Evolutionary conservation across 2,329 filamentous ascomycete genomes (phyloP).

Genomic region (Fusarium tuaranense): DNA sequence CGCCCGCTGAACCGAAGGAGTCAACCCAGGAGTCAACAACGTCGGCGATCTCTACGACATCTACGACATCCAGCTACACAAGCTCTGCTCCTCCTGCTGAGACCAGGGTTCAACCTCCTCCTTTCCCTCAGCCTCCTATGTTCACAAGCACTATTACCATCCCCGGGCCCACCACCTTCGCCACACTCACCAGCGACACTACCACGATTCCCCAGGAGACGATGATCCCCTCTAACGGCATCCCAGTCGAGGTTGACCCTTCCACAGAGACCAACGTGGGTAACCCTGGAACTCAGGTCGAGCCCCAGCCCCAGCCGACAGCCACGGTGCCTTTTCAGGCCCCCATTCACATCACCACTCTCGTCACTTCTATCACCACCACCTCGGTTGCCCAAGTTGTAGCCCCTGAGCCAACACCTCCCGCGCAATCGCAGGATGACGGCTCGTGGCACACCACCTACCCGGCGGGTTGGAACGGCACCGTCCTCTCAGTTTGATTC

Average conservation of each 20-base stretch:
- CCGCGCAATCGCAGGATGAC: slow-evolving; percentile 53
- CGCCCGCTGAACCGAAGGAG: slow-evolving; percentile 18
- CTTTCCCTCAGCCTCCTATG: neutral
- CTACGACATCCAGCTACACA: neutral
- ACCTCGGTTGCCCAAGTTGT: slow-evolving; percentile 12
- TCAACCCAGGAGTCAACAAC: neutral
- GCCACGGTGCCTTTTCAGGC: slow-evolving; percentile 5
- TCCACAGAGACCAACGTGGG: slow-evolving; percentile 20
- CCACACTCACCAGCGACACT: slow-evolving; percentile 15
- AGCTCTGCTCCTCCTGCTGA: slow-evolving; percentile 2
- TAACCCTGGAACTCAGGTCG: slow-evolving; percentile 4
- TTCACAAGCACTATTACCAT: neutral
- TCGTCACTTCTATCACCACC: slow-evolving; percentile 25
- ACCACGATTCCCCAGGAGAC: slow-evolving; percentile 9
- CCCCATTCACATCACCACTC: slow-evolving; percentile 26
- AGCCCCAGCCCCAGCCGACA: slow-evolving; percentile 21
- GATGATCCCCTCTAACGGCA: slow-evolving; percentile 5
- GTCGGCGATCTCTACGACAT: neutral
- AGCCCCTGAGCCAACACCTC: slow-evolving; percentile 24
- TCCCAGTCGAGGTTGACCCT: slow-evolving; percentile 3
- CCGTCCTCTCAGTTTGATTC: slow-evolving; percentile 32
- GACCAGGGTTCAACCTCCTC: slow-evolving; percentile 14
- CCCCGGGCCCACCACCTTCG: slow-evolving; percentile 18
- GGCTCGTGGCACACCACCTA: slow-evolving; percentile 61
- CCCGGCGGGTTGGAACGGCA: slow-evolving; percentile 57